Evolutionary conservation across 306 rosid genomes (phyloP), one percentile per base, ranked within the genome.

Genomic region (Pyrus pyrifolia): DNA sequence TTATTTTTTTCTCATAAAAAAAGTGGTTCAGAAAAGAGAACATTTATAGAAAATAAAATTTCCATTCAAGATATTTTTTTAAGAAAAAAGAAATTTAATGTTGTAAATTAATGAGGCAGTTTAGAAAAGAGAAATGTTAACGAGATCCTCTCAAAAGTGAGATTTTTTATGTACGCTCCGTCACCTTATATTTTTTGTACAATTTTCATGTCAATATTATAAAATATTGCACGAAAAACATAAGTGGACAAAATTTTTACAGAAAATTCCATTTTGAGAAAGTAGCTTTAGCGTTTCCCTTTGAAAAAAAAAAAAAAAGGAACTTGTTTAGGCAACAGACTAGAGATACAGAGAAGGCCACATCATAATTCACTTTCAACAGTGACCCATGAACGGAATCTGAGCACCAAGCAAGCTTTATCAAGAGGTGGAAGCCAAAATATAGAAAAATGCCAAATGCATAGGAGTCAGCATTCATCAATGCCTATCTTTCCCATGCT

Each of bases 381-480:
- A 74, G 76, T 59, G 83, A 87, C 83, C 13, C 57, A 13, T 63
- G 49, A 79, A 79, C 58, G 86, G 89, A 86, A 86, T 86, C 89
- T 71, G 33, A 61, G 38, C 21, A 25, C 35, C 17, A 15, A 64
- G 78, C 17, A 15, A 64, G 76, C 53, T 35, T 67, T 71, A 38
- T 29, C 15, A 61, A 53, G 71, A 71, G 53, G 8, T 10, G 19
- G 14, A 73, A 12, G 7, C 23, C 14, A 61, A 60, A 73, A 61
- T 27, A 68, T 40, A 4, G 7, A 61, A 25, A 25, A 27, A 23
- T 46, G 77, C 80, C 79, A 11, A 82, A 63, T 14, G 22, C 83
- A 45, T 58, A 73, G 52, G 27, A 21, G 70, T 19, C 70, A 59
- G 33, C 85, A 51, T 60, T 29, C 66, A 1, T 23, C 68, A 8